Evolutionary conservation across 192 early-diverging fungal species (phyloP).

Genomic region (Diversispora epigaea): DNA sequence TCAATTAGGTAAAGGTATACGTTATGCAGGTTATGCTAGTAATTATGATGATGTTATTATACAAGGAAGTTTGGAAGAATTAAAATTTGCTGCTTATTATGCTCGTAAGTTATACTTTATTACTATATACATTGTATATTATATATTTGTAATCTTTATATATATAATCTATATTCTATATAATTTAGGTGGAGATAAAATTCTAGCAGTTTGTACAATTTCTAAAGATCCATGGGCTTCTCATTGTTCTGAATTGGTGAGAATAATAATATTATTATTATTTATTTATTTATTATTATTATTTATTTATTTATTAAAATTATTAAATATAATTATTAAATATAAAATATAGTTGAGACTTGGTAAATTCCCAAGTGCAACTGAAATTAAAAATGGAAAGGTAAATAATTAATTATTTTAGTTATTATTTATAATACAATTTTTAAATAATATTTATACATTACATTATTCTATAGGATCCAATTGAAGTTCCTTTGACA

Average conservation of each 20-base stretch:
- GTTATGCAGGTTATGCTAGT: slow-evolving; percentile 54
- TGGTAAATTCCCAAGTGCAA: neutral
- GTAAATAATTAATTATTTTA: neutral
- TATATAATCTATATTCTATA: neutral
- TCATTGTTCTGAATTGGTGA: slow-evolving; percentile 40
- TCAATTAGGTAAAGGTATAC: slow-evolving; percentile 53
- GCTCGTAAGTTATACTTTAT: slow-evolving; percentile 31
- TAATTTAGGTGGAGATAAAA: slow-evolving; percentile 35
- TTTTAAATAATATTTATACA: neutral
- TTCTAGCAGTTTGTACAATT: slow-evolving; percentile 43
- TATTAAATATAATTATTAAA: neutral
- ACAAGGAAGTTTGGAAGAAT: slow-evolving; percentile 36
- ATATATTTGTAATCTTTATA: neutral
- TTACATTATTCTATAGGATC: neutral
- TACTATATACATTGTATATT: too few species aligned
- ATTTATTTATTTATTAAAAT: neutral
- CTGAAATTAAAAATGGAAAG: slow-evolving; percentile 16
- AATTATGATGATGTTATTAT: slow-evolving; percentile 56
- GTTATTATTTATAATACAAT: neutral
- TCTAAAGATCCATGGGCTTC: slow-evolving; percentile 43
- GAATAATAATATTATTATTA: neutral
- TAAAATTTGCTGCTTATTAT: slow-evolving; percentile 39
- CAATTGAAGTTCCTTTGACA: slow-evolving; percentile 1
- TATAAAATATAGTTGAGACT: neutral
- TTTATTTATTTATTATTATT: neutral